phyloP scores from a whole-genome alignment of 768 basidiomycete genomes.

The Boletus rubescentipes region DNA sequence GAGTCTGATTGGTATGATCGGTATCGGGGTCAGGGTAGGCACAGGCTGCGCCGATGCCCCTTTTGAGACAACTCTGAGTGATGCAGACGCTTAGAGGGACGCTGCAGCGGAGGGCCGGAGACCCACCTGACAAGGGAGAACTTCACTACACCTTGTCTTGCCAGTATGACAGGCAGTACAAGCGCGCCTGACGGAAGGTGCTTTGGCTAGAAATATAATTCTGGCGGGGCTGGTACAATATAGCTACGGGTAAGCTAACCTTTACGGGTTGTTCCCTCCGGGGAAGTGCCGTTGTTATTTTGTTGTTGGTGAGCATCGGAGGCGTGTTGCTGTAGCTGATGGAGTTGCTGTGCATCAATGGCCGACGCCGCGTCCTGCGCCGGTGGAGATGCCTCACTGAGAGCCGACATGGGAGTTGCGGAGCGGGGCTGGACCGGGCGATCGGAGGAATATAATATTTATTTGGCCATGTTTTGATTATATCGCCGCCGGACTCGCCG shows the following conservation, averaged over 20 bases:
- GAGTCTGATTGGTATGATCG: conserved; percentile 40
- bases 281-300: conserved; percentile 29
- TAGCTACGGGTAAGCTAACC: conserved; percentile 43
- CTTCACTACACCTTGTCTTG: conserved; percentile 82
- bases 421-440: conserved; percentile 36
- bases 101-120: conserved; percentile 7
- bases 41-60: conserved; percentile 68
- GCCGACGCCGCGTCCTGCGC: conserved; percentile 57
- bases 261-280: conserved; percentile 48
- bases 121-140: conserved; percentile 74
- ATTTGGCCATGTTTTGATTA: conserved; percentile 30
- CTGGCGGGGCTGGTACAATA: conserved; percentile 11
- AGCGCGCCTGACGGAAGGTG: conserved; percentile 77
- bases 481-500: conserved; percentile 7
- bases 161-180: conserved; percentile 81
- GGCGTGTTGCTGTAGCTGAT: conserved; percentile 38
- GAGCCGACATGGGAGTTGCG: conserved; percentile 70
- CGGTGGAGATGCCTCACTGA: conserved; percentile 69
- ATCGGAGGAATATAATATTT: conserved; percentile 25
- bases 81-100: conserved; percentile 2
- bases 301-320: conserved; percentile 39
- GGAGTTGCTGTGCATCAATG: conserved; percentile 59
- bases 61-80: conserved; percentile 74
- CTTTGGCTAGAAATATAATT: conserved; percentile 54
- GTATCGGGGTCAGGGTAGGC: conserved; percentile 79